These are phyloP conservation scores for Fusarium hostae DNA, from an alignment of 2,329 filamentous ascomycete genomes.

Conservation along the genomic window DNA sequence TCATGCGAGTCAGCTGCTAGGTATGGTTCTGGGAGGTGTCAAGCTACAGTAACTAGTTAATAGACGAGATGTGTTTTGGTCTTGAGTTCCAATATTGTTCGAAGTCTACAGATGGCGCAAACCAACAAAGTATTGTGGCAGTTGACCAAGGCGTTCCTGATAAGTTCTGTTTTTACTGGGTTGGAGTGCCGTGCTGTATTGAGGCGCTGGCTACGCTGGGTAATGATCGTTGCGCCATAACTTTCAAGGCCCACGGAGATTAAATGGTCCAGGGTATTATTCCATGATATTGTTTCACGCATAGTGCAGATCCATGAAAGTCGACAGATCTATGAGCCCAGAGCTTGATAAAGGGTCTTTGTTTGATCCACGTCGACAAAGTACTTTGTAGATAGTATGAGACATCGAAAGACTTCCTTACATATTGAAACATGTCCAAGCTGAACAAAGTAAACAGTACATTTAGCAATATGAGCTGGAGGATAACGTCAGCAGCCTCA, in stretches of 20 bases:
- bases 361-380: conserved; percentile 18
- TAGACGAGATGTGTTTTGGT: not conserved
- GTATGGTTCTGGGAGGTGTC: not conserved
- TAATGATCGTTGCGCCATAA: conserved; percentile 4
- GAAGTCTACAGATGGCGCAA: not conserved
- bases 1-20: conserved; percentile 26
- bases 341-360: not conserved
- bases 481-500: conserved; percentile 1
- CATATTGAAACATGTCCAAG: not conserved
- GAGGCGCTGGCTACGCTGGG: not conserved
- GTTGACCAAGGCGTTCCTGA: not conserved
- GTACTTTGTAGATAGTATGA: not conserved
- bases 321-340: conserved; percentile 30
- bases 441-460: not conserved
- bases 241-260: not conserved
- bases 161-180: not conserved
- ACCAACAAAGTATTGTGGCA: not conserved
- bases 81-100: not conserved
- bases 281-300: not conserved
- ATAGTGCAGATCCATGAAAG: conserved; percentile 21
- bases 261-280: conserved; percentile 2
- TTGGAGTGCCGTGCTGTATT: not conserved
- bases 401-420: not conserved
- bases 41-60: not conserved
- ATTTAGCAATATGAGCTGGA: not conserved